Evolutionary conservation across 1,284 basidiomycete species (phyloP).

Genomic region (Athelia psychrophila): DNA sequence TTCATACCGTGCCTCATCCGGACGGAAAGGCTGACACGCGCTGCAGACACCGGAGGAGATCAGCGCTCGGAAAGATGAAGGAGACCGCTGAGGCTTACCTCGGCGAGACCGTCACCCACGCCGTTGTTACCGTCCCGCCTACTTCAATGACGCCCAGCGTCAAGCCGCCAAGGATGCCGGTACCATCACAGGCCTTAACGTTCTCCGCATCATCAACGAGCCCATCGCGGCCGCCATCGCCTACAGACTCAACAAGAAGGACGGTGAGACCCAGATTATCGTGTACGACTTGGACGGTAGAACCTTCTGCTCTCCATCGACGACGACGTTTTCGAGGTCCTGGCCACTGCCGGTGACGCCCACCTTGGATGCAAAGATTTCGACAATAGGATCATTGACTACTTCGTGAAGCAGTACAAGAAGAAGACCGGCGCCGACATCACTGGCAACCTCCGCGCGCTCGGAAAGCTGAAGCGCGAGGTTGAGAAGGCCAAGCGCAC

Average conservation of each 20-base stretch:
- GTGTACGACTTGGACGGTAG: conserved; percentile 84
- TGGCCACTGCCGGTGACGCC: conserved; percentile 70
- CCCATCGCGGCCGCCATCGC: conserved; percentile 50
- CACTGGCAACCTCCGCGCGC: conserved; percentile 69
- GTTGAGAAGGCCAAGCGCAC: conserved; percentile 54
- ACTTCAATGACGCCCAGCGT: conserved; percentile 72
- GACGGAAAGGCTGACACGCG: too few relatives aligned
- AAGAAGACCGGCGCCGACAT: conserved; percentile 41
- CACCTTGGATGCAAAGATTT: conserved; percentile 83
- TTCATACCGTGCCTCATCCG: not conserved
- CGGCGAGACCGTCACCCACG: conserved; percentile 43
- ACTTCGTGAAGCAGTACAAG: conserved; percentile 42
- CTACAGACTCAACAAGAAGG: conserved; percentile 68
- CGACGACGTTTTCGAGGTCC: conserved; percentile 69
- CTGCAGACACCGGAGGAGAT: conserved; percentile 29
- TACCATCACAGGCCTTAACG: conserved; percentile 65
- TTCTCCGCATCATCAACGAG: conserved; percentile 61
- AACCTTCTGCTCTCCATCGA: conserved; percentile 68
- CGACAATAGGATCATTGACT: conserved; percentile 78
- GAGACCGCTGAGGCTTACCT: conserved; percentile 87
- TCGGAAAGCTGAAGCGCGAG: conserved; percentile 62
- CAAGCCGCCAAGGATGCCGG: conserved; percentile 80
- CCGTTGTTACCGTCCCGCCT: conserved; percentile 41
- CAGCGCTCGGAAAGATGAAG: conserved; percentile 82
- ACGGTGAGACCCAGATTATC: conserved; percentile 65